phyloP scores from a whole-genome alignment of 2,329 filamentous ascomycete genomes.

The Exophiala aquamarina region DNA sequence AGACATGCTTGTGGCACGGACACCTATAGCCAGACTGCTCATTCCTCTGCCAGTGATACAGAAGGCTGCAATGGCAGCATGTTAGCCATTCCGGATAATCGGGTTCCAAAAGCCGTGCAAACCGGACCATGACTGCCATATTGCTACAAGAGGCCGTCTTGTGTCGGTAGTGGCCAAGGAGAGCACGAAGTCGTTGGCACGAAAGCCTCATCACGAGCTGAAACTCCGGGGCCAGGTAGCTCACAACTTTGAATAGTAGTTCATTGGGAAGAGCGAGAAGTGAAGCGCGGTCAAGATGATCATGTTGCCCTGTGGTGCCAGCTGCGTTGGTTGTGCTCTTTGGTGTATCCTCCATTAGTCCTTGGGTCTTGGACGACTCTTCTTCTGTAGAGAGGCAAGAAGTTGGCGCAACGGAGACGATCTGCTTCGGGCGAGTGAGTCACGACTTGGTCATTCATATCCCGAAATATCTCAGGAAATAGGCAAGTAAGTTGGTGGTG shows the following conservation, averaged over 20 bases:
- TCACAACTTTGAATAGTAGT: conserved; percentile 14
- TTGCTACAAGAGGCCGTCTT: no score
- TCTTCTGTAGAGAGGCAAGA: conserved; percentile 14
- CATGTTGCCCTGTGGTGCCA: conserved; percentile 8
- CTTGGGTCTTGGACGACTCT: conserved; percentile 13
- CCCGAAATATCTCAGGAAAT: conserved; percentile 9
- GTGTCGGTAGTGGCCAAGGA: no score
- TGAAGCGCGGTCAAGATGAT: conserved; percentile 7
- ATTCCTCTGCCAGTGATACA: no score
- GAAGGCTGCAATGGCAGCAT: no score
- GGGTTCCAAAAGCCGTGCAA: no score
- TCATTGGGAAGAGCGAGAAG: conserved; percentile 21
- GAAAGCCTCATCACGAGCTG: conserved; percentile 17
- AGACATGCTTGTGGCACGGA: no score
- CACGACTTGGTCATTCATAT: conserved; percentile 9
- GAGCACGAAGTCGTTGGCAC: no score
- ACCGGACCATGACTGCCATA: no score
- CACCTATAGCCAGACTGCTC: no score
- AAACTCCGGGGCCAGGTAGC: conserved; percentile 15
- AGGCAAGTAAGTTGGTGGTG: no score
- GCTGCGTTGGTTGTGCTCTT: conserved; percentile 6
- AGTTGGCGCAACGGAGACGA: conserved; percentile 11
- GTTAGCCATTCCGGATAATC: no score
- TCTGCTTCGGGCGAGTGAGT: conserved; percentile 8
- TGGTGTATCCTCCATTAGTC: conserved; percentile 13